A percentile compares a stretch with the other conserved stretches of the same genome.
phyloP scores from a whole-genome alignment of 2,329 filamentous ascomycete species.

The Fusarium acutatum region DNA sequence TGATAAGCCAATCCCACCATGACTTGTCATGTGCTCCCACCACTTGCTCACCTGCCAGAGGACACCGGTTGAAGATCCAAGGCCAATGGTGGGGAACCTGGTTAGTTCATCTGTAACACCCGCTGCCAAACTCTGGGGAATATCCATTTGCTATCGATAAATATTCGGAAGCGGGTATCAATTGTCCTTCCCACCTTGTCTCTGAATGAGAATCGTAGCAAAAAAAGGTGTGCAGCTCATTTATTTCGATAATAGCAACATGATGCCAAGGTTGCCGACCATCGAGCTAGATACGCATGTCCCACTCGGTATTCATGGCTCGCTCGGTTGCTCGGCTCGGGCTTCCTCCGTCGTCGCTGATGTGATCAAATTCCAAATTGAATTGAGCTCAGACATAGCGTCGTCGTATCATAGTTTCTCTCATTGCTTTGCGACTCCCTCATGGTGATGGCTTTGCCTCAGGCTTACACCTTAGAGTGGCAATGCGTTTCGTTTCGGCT shows the following conservation, averaged over 20 bases:
- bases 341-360: conserved; percentile 29
- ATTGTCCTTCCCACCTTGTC: neutral
- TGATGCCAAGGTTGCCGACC: neutral
- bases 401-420: neutral
- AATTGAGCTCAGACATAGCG: neutral
- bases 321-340: conserved; percentile 23
- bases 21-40: conserved; percentile 34
- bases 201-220: neutral
- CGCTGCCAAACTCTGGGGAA: conserved; percentile 11
- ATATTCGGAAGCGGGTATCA: conserved; percentile 5
- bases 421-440: neutral
- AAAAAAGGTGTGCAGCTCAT: neutral
- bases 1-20: conserved; percentile 16
- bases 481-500: neutral
- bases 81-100: conserved; percentile 25
- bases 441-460: conserved; percentile 12
- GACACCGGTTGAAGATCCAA: conserved; percentile 21
- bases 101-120: conserved; percentile 7
- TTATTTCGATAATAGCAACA: neutral
- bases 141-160: neutral
- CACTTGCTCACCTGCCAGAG: conserved; percentile 30
- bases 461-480: neutral
- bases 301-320: conserved; percentile 15
- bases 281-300: neutral
- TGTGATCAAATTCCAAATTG: conserved; percentile 24